phyloP scores from a whole-genome alignment of 1,284 basidiomycete species.

The Kwoniella shivajii region DNA sequence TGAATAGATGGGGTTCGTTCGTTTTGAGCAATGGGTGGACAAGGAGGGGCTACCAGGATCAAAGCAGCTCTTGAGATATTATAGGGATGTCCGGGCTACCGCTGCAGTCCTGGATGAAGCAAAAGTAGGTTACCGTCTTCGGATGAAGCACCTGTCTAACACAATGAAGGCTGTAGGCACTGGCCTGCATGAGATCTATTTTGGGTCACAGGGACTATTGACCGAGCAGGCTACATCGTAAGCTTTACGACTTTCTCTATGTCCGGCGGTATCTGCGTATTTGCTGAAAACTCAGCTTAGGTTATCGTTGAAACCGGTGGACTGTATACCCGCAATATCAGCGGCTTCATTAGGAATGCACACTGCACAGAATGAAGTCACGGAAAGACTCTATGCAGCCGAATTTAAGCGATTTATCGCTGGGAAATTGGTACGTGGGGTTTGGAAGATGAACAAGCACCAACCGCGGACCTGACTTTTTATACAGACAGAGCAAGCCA shows the following conservation, averaged over 20 bases:
- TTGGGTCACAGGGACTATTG: not conserved
- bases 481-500: conserved; percentile 23
- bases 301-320: not conserved
- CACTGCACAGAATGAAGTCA: conserved; percentile 10
- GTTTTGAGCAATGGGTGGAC: conserved; percentile 21
- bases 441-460: no score
- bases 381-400: conserved; percentile 18
- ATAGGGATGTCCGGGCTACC: conserved; percentile 18
- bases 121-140: conserved; percentile 22
- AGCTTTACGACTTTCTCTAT: no score
- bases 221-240: no score
- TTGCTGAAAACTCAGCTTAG: conserved; percentile 1
- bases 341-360: conserved; percentile 12
- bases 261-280: not conserved
- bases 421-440: conserved; percentile 19
- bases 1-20: conserved; percentile 20
- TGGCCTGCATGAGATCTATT: not conserved
- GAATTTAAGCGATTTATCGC: conserved; percentile 27
- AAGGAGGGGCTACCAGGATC: conserved; percentile 22
- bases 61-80: conserved; percentile 13
- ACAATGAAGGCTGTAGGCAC: not conserved
- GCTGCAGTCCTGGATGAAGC: conserved; percentile 12
- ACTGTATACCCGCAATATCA: not conserved
- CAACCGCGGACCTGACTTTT: not conserved
- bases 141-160: not conserved